Evolutionary conservation across 352 stramenopile genomes (phyloP).

Genomic region (Phytopythium litorale): DNA sequence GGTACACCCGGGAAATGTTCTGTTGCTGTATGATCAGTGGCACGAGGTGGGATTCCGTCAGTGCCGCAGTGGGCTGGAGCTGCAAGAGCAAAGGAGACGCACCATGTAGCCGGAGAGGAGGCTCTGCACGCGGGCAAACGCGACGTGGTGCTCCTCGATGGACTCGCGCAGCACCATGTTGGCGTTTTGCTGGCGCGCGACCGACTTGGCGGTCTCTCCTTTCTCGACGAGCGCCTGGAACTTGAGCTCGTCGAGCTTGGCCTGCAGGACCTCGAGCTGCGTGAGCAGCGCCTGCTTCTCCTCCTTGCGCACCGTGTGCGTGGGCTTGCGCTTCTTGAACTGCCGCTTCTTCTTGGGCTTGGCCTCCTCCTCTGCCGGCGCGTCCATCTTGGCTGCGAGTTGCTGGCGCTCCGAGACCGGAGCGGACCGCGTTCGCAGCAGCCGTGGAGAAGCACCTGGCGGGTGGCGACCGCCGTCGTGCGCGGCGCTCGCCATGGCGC

Average conservation of each 20-base stretch:
- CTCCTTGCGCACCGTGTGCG: slow-evolving; percentile 40
- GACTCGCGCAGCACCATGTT: slow-evolving; percentile 19
- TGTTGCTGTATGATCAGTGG: slow-evolving; percentile 8
- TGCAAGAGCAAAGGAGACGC: neutral
- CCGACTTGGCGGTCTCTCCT: slow-evolving; percentile 9
- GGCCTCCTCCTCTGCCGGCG: neutral
- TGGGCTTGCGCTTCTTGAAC: slow-evolving; percentile 44
- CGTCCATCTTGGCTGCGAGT: neutral
- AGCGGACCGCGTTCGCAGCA: neutral
- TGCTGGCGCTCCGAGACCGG: neutral
- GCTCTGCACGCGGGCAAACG: slow-evolving; percentile 24
- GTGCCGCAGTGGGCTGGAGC: neutral
- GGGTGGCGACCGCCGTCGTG: too few relatives aligned
- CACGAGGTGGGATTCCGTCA: too few relatives aligned
- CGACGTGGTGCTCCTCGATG: slow-evolving; percentile 31
- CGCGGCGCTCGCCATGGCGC: slow-evolving; percentile 1
- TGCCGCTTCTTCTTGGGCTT: slow-evolving; percentile 21
- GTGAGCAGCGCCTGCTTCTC: slow-evolving; percentile 26
- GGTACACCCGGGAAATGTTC: slow-evolving; percentile 19
- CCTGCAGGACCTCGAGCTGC: slow-evolving; percentile 27
- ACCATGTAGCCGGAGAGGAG: slow-evolving; percentile 20
- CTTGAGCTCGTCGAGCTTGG: slow-evolving; percentile 32
- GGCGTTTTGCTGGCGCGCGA: neutral
- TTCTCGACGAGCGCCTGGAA: slow-evolving; percentile 20
- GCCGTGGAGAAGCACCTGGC: neutral